Evolutionary conservation across 1,139 yeast species (phyloP), one percentile per base, ranked within the genome.

Genomic region (Yamadazyma songkhlaensis): DNA sequence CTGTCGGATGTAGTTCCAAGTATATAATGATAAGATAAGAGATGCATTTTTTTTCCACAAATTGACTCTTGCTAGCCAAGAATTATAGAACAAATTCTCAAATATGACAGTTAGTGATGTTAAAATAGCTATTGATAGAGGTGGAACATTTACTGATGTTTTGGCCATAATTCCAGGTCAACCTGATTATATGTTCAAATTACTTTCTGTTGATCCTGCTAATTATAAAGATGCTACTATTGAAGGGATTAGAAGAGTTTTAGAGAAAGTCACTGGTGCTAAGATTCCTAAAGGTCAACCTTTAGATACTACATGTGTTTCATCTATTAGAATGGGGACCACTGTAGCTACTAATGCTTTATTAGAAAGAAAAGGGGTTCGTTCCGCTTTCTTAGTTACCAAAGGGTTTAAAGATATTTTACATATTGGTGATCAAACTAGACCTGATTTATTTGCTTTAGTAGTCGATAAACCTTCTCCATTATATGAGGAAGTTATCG

Each of bases 281-380:
- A 34, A 25, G 6, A 50, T 51, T 24, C 48, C 51, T 4, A 45
- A 51, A 35, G 44, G 44, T 6, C 35, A 26, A 3, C 47, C 40
- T 15, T 44, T 53, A 24, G 59, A 52, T 27, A 67, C 67, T 11
- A 49, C 67, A 22, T 61, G 62, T 38, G 49, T 60, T 9, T 41
- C 49, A 61, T 72, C 80, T 29, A 74, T 84, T 32, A 67, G 90
- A 42, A 77, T 84, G 78, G 94, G 94, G 9, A 84, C 94, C 2
- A 84, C 94, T 0, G 84, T 84, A 11, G 94, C 92, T 1, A 84
- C 92, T 1, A 79, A 79, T 53, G 89, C 90, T 2, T 64, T 84
- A 20, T 61, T 81, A 37, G 87, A 81, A 48, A 67, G 88, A 39
- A 79, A 80, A 48, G 88, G 88, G 33, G 81, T 77, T 39, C 57